Base-by-base conservation (phyloP, 306 rosid species). In the Canavalia ensiformis region DNA sequence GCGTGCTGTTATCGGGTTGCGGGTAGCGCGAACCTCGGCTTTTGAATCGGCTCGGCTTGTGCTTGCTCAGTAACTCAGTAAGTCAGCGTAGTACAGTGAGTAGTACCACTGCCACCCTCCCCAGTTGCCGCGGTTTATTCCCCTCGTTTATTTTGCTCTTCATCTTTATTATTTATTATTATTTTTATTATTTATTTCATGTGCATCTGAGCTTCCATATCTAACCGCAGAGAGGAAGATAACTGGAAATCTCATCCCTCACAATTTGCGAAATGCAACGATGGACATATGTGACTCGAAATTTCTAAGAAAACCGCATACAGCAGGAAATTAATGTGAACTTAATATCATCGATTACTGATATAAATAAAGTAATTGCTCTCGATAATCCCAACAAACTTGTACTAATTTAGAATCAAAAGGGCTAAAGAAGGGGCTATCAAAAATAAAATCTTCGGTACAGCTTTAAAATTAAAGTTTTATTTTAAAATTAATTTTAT, bases 1-100 rank as follows among this genome's bases (percentile, higher is more conserved):
- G 90, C 88, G 88, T 85, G 88, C 67, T 74, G 65, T 76, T 72
- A 68, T 90, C 42, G 90, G 89, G 52, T 84, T 68, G 81, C 78
- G 87, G 80, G 88, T 67, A 82, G 88, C 93, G 89, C 78, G 34
- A 86, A 83, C 84, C 75, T 83, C 88, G 91, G 87, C 91, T 88
- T 77, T 59, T 81, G 9, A 51, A 76, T 82, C 89, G 91, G 97
- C 94, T 91, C 85, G 83, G 87, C 88, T 87, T 74, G 71, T 87
- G 87, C 90, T 83, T 72, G 6, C 8, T 39, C 65, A 64, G 52
- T 1, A 64, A 70, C 8, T 39, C 65, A 64, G 52, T 1, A 64
- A 70, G 76, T 57, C 72, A 66, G 57, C 60, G 28, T 0, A 67
- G 57, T 29, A 25, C 50, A 1, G 1, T 12, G 29, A 2, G 1